phyloP scores from a whole-genome alignment of 352 stramenopile species.

The Sclerospora graminicola region DNA sequence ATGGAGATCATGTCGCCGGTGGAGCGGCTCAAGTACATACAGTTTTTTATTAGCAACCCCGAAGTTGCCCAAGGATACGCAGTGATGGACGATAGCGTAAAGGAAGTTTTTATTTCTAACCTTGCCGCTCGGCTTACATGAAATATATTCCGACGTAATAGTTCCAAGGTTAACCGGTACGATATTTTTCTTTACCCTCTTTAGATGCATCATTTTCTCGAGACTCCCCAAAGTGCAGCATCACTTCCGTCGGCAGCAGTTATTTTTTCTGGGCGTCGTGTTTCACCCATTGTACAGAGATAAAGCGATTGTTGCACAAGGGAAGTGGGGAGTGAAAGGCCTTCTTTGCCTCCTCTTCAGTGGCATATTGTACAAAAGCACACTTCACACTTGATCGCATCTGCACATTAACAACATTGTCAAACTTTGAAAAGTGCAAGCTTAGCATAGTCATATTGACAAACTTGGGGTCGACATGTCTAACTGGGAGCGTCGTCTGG shows the following conservation, averaged over 20 bases:
- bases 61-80: no score
- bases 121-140: no score
- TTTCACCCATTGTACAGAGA: slow-evolving; percentile 80
- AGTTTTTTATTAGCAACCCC: no score
- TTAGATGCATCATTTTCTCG: slow-evolving; percentile 12
- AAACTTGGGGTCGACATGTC: slow-evolving; percentile 81
- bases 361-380: slow-evolving; percentile 81
- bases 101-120: no score
- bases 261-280: slow-evolving; percentile 65
- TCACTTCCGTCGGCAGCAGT: slow-evolving; percentile 30
- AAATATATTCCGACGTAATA: no score
- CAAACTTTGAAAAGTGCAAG: slow-evolving; percentile 85
- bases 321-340: slow-evolving; percentile 80
- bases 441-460: slow-evolving; percentile 87
- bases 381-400: slow-evolving; percentile 72
- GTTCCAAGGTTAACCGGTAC: no score
- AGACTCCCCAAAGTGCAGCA: slow-evolving; percentile 15
- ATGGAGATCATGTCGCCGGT: no score
- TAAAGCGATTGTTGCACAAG: slow-evolving; percentile 86
- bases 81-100: no score
- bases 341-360: slow-evolving; percentile 70
- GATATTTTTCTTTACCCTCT: no score
- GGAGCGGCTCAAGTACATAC: no score
- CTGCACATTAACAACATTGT: slow-evolving; percentile 82
- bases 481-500: slow-evolving; percentile 72